phyloP scores from a whole-genome alignment of 2,329 filamentous ascomycete species.

The Colletotrichum shisoi region DNA sequence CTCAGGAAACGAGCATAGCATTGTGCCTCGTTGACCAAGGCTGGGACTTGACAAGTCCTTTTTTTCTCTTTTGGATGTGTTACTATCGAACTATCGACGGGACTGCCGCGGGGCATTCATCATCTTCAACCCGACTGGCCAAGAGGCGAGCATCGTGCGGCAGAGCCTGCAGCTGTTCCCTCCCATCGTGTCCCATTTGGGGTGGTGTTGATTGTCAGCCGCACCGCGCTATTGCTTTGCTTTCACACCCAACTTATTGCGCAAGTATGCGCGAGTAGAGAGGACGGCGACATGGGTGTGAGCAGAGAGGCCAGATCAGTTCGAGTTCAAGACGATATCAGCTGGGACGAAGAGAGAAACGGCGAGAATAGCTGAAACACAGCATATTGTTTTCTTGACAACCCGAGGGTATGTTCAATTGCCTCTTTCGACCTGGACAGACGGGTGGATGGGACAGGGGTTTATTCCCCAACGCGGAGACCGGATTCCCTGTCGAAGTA shows the following conservation, averaged over 20 bases:
- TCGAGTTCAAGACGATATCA: too few relatives aligned
- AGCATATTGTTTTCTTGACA: too few relatives aligned
- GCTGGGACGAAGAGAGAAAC: too few relatives aligned
- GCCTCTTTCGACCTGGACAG: too few relatives aligned
- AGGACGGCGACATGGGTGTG: too few relatives aligned
- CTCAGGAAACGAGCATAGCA: background rate
- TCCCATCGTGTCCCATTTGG: background rate
- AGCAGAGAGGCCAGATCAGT: too few relatives aligned
- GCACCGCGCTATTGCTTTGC: slow-evolving; percentile 6
- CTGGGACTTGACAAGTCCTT: background rate
- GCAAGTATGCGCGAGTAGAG: too few relatives aligned
- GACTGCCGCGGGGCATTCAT: background rate
- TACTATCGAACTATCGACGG: background rate
- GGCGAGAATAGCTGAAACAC: too few relatives aligned
- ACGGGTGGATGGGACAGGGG: too few relatives aligned
- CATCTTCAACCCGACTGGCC: background rate
- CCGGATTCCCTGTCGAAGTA: too few relatives aligned
- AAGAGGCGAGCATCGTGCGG: background rate
- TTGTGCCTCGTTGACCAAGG: background rate
- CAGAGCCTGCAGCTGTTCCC: background rate
- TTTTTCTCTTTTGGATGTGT: background rate
- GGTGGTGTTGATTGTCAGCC: background rate
- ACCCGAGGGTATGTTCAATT: too few relatives aligned
- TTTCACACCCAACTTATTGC: background rate
- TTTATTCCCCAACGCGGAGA: too few relatives aligned